Evolutionary conservation across 306 rosid genomes (phyloP), one percentile per base, ranked within the genome.

Genomic region (Dalbergia cultrata): DNA sequence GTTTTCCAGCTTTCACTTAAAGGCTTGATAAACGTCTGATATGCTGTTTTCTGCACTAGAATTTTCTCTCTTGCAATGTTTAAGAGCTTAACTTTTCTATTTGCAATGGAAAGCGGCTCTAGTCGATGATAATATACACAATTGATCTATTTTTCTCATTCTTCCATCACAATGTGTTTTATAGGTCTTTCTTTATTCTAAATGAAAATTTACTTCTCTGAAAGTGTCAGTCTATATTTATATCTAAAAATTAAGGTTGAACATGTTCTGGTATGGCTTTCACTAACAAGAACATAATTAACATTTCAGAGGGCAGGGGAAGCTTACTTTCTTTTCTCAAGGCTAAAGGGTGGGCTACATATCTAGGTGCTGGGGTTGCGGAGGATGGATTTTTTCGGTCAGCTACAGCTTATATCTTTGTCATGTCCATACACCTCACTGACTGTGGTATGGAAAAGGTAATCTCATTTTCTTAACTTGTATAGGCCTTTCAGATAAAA

Each of bases 361-460:
- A 93, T 82, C 84, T 95, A 67, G 86, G 93, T 71, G 97, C 97
- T 69, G 96, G 98, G 71, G 98, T 95, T 88, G 92, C 89, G 77
- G 97, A 95, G n/a, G 98, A 89, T 5, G 99, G 96, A 73, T 61
- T 90, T 89, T 86, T 70, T 81, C 85, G 90, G 57, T 95, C 98
- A 41, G 83, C 97, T 61, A 79, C 93, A 74, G 90, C 94, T 64
- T 95, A 93, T 78, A 58, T 93, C 81, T 95, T 95, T 76, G 83
- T 79, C 76, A 89, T 93, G 94, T 92, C 97, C 75, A 88, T 91
- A 67, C 83, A 87, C 84, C 96, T 95, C 80, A 95, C 99, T 13
- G 98, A 95, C 90, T 93, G 91, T 84, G 99, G 99, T 72, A 57
- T 90, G 80, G 92, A 90, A 65, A 93, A 93, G 97, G 99, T 95